Conservation (phyloP, 2,329 filamentous ascomycete genomes). For the Plenodomus lindquistii region DNA sequence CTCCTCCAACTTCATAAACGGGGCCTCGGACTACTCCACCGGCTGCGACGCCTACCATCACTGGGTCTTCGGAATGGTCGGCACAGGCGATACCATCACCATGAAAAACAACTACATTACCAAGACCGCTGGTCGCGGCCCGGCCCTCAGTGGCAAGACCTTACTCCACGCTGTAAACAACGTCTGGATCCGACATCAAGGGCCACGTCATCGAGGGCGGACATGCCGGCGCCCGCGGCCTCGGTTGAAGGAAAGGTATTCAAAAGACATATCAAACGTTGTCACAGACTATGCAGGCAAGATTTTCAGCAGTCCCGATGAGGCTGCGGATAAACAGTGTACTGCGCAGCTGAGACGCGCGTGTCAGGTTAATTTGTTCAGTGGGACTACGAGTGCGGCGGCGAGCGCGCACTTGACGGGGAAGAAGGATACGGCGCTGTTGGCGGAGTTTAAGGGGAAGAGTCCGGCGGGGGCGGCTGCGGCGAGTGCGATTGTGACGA, state of each 20-base stretch:
- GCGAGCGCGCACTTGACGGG: too few species aligned
- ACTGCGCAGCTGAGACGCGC: too few species aligned
- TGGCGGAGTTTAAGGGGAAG: too few species aligned
- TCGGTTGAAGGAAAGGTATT: slow-evolving; percentile 21
- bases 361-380: too few species aligned
- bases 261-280: slow-evolving; percentile 6
- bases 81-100: slow-evolving; percentile 16
- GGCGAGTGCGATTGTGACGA: too few species aligned
- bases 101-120: slow-evolving; percentile 22
- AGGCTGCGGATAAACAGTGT: too few species aligned
- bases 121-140: slow-evolving; percentile 17
- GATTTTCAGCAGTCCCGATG: too few species aligned
- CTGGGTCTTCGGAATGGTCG: slow-evolving; percentile 19
- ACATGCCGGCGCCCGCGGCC: slow-evolving; percentile 2
- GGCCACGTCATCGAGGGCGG: slow-evolving; percentile 18
- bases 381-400: too few species aligned
- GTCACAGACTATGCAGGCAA: neutral
- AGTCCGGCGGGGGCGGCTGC: too few species aligned
- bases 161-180: slow-evolving; percentile 22
- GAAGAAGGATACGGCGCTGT: too few species aligned
- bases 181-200: slow-evolving; percentile 13
- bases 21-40: slow-evolving; percentile 15
- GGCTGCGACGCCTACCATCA: slow-evolving; percentile 22
- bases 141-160: slow-evolving; percentile 16
- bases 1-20: slow-evolving; percentile 22